A percentile compares a stretch with the other conserved stretches of the same genome.
phyloP scores from a whole-genome alignment of 352 stramenopile species.

The Globisporangium megalacanthum region DNA sequence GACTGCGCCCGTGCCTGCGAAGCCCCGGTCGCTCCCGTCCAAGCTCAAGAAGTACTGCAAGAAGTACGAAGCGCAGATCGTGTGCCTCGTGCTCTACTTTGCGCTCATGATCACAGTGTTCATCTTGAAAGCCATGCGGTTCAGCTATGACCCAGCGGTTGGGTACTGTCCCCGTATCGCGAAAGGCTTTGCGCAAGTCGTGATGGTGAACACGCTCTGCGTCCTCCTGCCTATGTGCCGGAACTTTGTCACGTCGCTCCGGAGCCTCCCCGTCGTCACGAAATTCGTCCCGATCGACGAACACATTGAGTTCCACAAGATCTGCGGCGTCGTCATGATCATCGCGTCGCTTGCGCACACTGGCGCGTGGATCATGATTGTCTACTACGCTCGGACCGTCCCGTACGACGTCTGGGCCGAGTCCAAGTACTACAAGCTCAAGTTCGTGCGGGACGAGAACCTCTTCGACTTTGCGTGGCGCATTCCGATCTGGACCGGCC shows the following conservation, averaged over 20 bases:
- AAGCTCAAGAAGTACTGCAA: constrained; percentile 28
- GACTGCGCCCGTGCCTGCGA: background rate
- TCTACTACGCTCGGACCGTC: constrained; percentile 41
- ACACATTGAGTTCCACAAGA: constrained; percentile 69
- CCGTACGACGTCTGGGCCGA: constrained; percentile 30
- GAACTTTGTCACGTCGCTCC: constrained; percentile 53
- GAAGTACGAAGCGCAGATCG: constrained; percentile 46
- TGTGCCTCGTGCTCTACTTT: constrained; percentile 43
- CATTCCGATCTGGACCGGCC: constrained; percentile 58
- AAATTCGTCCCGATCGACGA: constrained; percentile 55
- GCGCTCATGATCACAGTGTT: constrained; percentile 38
- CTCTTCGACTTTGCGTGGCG: constrained; percentile 33
- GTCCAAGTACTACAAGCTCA: constrained; percentile 39
- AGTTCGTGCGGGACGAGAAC: constrained; percentile 48
- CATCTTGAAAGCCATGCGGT: constrained; percentile 34
- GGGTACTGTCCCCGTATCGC: constrained; percentile 49
- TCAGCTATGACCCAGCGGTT: constrained; percentile 40
- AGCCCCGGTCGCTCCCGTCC: constrained; percentile 9
- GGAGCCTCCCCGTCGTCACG: constrained; percentile 35
- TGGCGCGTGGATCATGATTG: constrained; percentile 44
- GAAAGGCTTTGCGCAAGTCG: constrained; percentile 65
- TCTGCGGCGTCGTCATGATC: constrained; percentile 69
- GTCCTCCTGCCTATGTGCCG: constrained; percentile 73
- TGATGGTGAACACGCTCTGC: constrained; percentile 71
- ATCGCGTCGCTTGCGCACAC: constrained; percentile 51